Evolutionary conservation across 768 basidiomycete species (phyloP), one percentile per base, ranked within the genome.

Genomic region (Leccinum uliginosum): DNA sequence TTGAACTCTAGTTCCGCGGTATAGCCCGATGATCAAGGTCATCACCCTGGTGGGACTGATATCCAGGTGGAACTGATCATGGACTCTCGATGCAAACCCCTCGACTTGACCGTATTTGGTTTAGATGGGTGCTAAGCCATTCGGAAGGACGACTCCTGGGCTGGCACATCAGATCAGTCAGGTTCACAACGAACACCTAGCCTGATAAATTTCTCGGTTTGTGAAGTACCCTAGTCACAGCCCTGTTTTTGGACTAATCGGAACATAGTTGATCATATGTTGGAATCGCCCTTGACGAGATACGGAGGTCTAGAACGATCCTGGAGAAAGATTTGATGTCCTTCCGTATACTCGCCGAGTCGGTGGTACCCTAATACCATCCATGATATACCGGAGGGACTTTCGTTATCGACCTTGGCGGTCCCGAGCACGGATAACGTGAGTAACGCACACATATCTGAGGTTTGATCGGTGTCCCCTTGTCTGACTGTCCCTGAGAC

Each of bases 1-100:
- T 77, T 44, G 83, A 85, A 67, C 83, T 86, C 66, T 80, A 75
- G 68, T 82, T 83, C 63, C 79, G 69, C 49, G 67, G 66, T 29
- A n/a, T n/a, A 70, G 78, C 66, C n/a, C n/a, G n/a, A n/a, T n/a
- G n/a, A 76, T 43, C 40, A n/a, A 78, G 71, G 77, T 82, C 54
- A 62, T 78, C 52, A 71, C 83, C 38, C 64, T 78, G 55, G 60
- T 74, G 30, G 72, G 72, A 50, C 58, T 75, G 26, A 73, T 74
- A 40, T 71, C 84, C 60, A 71, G 79, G 59, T 79, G 59, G 78
- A 77, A 52, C 73, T 82, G 60, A 68, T 84, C 53, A 73, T 84
- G 56, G 78, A 80, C 60, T 43, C 60, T 43, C 12, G 84, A 84
- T 38, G 77, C 77, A 34, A 77, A 78, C 24, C 76, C 82, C n/a